Evolutionary conservation across 108 stramenopile genomes (phyloP), one percentile per base, ranked within the genome.

Genomic region (Discostella pseudostelligera): DNA sequence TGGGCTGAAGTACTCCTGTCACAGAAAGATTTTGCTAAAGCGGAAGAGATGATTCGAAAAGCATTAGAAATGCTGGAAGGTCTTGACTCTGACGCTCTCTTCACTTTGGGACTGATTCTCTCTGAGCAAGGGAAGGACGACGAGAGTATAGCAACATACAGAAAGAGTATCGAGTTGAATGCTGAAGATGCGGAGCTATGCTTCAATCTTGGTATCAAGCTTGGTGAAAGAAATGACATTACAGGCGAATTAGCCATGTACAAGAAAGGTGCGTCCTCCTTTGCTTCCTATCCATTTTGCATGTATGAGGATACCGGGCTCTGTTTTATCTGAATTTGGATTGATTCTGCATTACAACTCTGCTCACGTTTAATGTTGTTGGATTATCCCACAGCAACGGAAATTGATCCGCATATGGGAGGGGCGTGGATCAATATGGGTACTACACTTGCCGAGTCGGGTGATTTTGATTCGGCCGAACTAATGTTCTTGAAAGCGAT

Each of bases 371-470:
- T 13, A 51, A 13, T 3, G 2, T 51, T 25, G 24, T 25, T 8
- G 9, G 21, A 25, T 13, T 51, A 22, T 51, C 25, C 50, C 50
- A 51, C 61, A 59, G 71, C 80, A 4, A 78, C 72, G 1, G 62
- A 51, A 43, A 62, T 73, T 11, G 62, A 83, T 50, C 79, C 79
- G 4, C 65, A 56, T 17, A 77, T 83, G 44, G 83, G 83, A 25
- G 82, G 68, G 25, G 84, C 84, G 0, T 83, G 72, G 69, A 36
- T 86, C 26, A 86, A 86, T 32, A 79, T 76, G 80, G 84, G 84
- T 4, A 83, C 79, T 37, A 45, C 50, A 5, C 50, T 83, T 14
- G 84, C 84, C 2, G 82, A 83, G 47, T 16, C 24, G 10, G 79
- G 78, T 11, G 63, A 83, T 69, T 39, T 78, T 9, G 79, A 73